Evolutionary conservation across 2,329 filamentous ascomycete genomes (phyloP), one percentile per base, ranked within the genome.

Genomic region (Alternaria triticimaculans): DNA sequence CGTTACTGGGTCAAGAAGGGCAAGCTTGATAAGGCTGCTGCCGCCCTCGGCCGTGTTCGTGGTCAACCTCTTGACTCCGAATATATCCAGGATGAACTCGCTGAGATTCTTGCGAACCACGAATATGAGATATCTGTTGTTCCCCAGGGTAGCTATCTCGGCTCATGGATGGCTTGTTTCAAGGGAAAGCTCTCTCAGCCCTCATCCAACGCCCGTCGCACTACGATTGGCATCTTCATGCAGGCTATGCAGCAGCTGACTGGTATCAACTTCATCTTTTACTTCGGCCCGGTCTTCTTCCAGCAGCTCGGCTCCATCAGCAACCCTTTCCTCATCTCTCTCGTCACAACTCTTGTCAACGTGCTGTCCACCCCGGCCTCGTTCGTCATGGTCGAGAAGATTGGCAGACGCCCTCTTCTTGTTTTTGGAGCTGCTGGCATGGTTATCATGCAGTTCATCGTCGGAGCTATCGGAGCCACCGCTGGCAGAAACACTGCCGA

Each of bases 61-160:
- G 92, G 91, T 66, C 91, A 96, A 84, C 86, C 90, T 54, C 76
- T 83, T 61, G 88, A 92, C 63, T 94, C 91, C 18, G 88, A 93
- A 72, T 94, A 88, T 81, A 90, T 97, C 80, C 89, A 92, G 83
- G 83, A 88, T 66, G 93, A 97, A 82, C 87, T 96, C 54, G 88
- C 91, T 60, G 93, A 97, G 84, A 95, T 97, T 72, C 87, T 96
- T 66, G 94, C 93, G 85, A 97, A 97, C 86, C 88, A 96, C 82
- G 92, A 93, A 83, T 96, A 96, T 78, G 94, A 97, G 85, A 78
- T 90, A 72, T 78, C 87, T 55, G 84, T 92, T 69, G 58, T 77
- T 60, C 76, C 74, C 18, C 69, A 77, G 63, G 75, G 72, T 58
- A 75, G 72, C 72, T 80, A 78, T 66, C 59, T 79, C 44, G 76